phyloP scores from a whole-genome alignment of 2,329 filamentous ascomycete genomes.

The Cladosporium sp. region DNA sequence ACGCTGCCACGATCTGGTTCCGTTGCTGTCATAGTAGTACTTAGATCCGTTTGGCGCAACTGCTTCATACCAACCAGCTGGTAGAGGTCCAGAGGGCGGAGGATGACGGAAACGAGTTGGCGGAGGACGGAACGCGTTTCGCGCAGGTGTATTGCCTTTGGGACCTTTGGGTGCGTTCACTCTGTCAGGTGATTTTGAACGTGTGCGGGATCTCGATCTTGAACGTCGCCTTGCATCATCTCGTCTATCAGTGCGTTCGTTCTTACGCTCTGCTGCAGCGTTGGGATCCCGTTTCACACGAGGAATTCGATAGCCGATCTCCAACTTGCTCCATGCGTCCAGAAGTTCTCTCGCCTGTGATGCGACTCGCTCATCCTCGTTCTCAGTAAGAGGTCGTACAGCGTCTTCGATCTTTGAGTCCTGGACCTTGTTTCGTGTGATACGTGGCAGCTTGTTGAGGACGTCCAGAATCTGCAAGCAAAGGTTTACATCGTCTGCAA shows the following conservation, averaged over 20 bases:
- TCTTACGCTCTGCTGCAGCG: conserved; percentile 48
- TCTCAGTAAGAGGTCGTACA: conserved; percentile 64
- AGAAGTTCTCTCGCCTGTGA: conserved; percentile 67
- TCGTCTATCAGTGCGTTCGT: conserved; percentile 61
- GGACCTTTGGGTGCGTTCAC: conserved; percentile 50
- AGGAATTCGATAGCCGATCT: conserved; percentile 88
- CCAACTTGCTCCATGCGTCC: conserved; percentile 81
- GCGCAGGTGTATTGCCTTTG: conserved; percentile 52
- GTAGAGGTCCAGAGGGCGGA: conserved; percentile 54
- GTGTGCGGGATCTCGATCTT: conserved; percentile 42
- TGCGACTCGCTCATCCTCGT: conserved; percentile 64
- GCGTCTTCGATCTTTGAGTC: conserved; percentile 91
- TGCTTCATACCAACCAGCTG: conserved; percentile 80
- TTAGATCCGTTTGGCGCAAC: conserved; percentile 65
- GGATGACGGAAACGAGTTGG: conserved; percentile 41
- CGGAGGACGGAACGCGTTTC: conserved; percentile 50
- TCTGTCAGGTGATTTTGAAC: conserved; percentile 45
- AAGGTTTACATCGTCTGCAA: conserved; percentile 85
- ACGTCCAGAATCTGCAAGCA: conserved; percentile 86
- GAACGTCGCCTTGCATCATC: conserved; percentile 48
- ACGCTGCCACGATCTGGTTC: conserved; percentile 75
- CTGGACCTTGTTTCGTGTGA: conserved; percentile 95
- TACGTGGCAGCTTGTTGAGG: conserved; percentile 78
- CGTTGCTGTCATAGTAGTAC: conserved; percentile 82
- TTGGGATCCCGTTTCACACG: conserved; percentile 79